Evolutionary conservation across 106 monocot genomes (phyloP).

Genomic region (Acanthochlamys bracteata): DNA sequence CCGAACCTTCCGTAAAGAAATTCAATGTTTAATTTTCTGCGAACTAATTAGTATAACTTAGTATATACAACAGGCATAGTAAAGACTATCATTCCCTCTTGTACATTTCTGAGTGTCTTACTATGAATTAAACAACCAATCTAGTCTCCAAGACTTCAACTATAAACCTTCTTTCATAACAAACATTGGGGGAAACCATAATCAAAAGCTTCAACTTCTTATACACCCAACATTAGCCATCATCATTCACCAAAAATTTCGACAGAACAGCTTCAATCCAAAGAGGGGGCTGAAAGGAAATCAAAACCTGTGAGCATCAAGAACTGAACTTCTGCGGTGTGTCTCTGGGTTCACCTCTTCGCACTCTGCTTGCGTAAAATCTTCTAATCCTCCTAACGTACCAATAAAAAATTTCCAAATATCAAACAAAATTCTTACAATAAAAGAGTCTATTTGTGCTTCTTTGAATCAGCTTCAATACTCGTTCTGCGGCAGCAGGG

Average conservation of each 20-base stretch:
- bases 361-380: slow-evolving; percentile 50
- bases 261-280: neutral
- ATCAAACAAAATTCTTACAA: neutral
- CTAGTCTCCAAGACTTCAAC: too few relatives aligned
- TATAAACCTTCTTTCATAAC: too few relatives aligned
- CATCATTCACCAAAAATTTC: neutral
- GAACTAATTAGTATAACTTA: too few relatives aligned
- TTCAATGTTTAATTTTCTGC: too few relatives aligned
- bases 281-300: neutral
- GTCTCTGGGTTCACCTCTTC: slow-evolving; percentile 93
- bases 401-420: neutral
- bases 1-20: too few relatives aligned
- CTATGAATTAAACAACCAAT: too few relatives aligned
- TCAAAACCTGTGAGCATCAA: slow-evolving; percentile 66
- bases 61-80: too few relatives aligned
- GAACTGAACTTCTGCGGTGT: slow-evolving; percentile 82
- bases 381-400: slow-evolving; percentile 59
- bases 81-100: too few relatives aligned
- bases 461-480: neutral
- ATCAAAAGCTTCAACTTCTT: too few relatives aligned
- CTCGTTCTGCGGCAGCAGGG: slow-evolving; percentile 47
- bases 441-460: neutral
- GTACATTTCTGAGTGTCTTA: too few relatives aligned
- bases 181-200: too few relatives aligned
- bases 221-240: too few relatives aligned